Evolutionary conservation across 345 rosid genomes (phyloP), one percentile per base, ranked within the genome.

Genomic region (Populus ilicifolia): DNA sequence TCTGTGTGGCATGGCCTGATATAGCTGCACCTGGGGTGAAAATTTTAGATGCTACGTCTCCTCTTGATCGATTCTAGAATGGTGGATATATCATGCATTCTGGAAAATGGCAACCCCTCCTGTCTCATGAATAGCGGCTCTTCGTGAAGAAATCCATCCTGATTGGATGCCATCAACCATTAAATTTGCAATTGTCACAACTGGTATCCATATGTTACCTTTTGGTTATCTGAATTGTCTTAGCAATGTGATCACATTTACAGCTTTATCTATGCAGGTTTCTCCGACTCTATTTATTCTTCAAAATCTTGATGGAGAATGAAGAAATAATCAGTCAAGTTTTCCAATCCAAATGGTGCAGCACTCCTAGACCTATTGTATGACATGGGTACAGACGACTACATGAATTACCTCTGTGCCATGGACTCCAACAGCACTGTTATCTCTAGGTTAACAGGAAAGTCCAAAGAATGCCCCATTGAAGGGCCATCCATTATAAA

Each of bases 151-250:
- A 59, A 50, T 86, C 59, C 90, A 78, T 52, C 93, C 88, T 6
- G 81, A 86, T 20, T 92, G 97, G 94, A 89, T 92, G n/a, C 94
- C 92, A 13, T 93, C 91, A 9, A 89, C 90, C 11, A 80, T 90
- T 62, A 85, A 84, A 74, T 92, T 94, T 3, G 90, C 94, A 56
- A 83, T 92, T 5, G 82, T 89, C 39, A 90, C 97, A 65, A 89
- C 93, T 11, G 90, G 90, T 89, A 72, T 56, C 64, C 29, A 46
- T 67, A 38, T 65, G 30, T 30, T 33, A 25, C 2, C 33, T 30
- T 38, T n/a, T 39, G 9, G 16, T 25, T 48, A 5, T 6, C 30
- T 36, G 50, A 12, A 56, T 30, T 56, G 9, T 54, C 65, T 56
- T 21, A n/a, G 0, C 0, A 50, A 50, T 6, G n/a, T 50, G 56